These are phyloP conservation scores for Eucalyptus paniculata DNA, from an alignment of 345 rosid genomes.

Conservation along the genomic window DNA sequence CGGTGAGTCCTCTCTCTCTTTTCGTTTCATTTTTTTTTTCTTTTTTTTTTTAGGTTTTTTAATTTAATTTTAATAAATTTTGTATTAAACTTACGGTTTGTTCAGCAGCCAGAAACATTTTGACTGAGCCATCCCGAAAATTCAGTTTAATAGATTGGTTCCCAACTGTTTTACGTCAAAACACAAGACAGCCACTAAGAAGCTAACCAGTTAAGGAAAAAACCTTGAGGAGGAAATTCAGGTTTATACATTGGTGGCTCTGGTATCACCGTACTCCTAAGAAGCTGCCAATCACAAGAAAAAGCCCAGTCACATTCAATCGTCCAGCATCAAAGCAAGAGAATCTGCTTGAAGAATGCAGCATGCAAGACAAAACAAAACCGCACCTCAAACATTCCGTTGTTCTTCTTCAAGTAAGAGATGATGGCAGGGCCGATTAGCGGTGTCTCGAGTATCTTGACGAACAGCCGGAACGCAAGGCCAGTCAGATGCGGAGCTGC, in stretches of 20 bases:
- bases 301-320: background rate
- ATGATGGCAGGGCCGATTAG: slow-evolving; percentile 44
- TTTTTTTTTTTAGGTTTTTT: too few relatives aligned
- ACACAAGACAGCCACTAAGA: background rate
- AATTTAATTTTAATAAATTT: background rate
- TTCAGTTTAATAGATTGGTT: background rate
- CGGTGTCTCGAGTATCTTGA: slow-evolving; percentile 43
- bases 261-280: slow-evolving; percentile 56
- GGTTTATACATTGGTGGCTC: slow-evolving; percentile 85
- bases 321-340: background rate
- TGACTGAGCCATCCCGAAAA: background rate
- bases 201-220: background rate
- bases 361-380: background rate
- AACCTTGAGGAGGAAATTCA: slow-evolving; percentile 81
- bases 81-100: background rate
- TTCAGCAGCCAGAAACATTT: background rate
- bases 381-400: slow-evolving; percentile 48
- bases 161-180: background rate
- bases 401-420: slow-evolving; percentile 40
- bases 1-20: too few relatives aligned
- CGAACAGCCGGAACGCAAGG: slow-evolving; percentile 39
- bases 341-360: background rate
- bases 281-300: slow-evolving; percentile 23
- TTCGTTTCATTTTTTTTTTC: accelerated
- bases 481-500: slow-evolving; percentile 81